Evolutionary conservation across 2,329 filamentous ascomycete species (phyloP), one percentile per base, ranked within the genome.

Genomic region (Colletotrichum cereale): DNA sequence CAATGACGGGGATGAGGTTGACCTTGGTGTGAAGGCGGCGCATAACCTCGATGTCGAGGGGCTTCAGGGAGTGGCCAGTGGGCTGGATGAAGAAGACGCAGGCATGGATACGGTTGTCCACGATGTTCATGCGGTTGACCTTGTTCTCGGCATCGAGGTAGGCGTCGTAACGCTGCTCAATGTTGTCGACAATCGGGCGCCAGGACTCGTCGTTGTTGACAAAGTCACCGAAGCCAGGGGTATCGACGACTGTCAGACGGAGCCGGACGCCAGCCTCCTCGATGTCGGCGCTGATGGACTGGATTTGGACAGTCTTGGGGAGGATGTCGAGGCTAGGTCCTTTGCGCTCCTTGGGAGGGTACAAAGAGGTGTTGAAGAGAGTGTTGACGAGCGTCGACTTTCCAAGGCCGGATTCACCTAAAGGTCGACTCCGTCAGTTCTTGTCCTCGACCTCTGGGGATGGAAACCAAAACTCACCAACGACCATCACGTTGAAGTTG

Each of bases 401-500:
- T 88, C 96, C 96, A 77, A 99, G 91, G 76, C 96, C 96, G 81
- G 96, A 99, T 91, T 99, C 96, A 90, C 96, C 96, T 98, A 76
- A 29, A 57, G 48, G 72, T 53, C 57, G 71, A 60, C 38, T 61
- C 29, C 66, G 24, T 74, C 21, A 76, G 72, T 34, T 12, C 73
- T 21, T 50, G 21, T 61, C 38, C 53, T 21, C 26, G 10, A 40
- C 2, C 1, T 7, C 21, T 1, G 11, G 18, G 21, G 10, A 66
- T 6, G 10, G 5, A 34, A 16, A 14, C 14, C 31, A 42, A 50
- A 66, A 92, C 95, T 81, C 88, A 98, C 96, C 96, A 85, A 99
- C 96, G 84, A 99, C 96, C 96, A 99, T 99, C 77, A 99, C 96
- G 82, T 99, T 99, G 89, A 99, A 99, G 90, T 98, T 99, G 90